A percentile compares a stretch with the other conserved stretches of the same genome.
These are phyloP conservation scores for Lolium perenne DNA, from an alignment of 176 grass and related monocot species.

Conservation along the genomic window DNA sequence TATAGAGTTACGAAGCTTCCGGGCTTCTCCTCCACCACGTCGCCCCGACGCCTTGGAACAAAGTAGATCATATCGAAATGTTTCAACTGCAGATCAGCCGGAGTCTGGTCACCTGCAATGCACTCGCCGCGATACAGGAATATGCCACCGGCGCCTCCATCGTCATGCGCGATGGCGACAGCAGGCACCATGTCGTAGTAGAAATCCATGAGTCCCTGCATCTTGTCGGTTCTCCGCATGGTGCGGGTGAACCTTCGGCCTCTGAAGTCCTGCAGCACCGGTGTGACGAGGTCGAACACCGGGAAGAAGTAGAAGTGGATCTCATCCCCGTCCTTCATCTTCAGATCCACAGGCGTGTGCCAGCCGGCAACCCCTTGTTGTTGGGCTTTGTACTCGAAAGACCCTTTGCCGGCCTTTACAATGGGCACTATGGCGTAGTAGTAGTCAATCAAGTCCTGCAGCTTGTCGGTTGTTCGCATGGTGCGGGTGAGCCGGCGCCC, in stretches of 20 bases:
- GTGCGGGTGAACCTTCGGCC: not conserved
- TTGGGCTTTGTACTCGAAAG: not conserved
- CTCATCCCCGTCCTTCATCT: not conserved
- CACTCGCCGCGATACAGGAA: not conserved
- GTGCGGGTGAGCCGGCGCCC: not conserved
- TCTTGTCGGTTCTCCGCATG: not conserved
- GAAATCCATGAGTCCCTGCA: slow-evolving; percentile 16
- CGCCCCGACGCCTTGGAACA: not conserved
- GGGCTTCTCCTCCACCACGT: not conserved
- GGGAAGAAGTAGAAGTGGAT: not conserved
- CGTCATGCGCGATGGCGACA: not conserved
- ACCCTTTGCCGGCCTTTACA: not conserved
- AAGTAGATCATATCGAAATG: not conserved
- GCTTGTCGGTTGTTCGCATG: not conserved
- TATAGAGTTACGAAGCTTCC: no score
- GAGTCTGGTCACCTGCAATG: not conserved
- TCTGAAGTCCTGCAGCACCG: not conserved
- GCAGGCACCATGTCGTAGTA: not conserved
- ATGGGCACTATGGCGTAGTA: not conserved
- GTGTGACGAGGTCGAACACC: not conserved
- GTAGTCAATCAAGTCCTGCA: not conserved
- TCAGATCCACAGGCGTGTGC: not conserved
- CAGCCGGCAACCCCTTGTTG: not conserved
- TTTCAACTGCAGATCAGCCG: not conserved
- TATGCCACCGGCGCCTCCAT: not conserved